A percentile compares a stretch with the other conserved stretches of the same genome.
These are phyloP conservation scores for Alternaria metachromatica DNA, from an alignment of 2,329 filamentous ascomycete species.

Conservation along the genomic window DNA sequence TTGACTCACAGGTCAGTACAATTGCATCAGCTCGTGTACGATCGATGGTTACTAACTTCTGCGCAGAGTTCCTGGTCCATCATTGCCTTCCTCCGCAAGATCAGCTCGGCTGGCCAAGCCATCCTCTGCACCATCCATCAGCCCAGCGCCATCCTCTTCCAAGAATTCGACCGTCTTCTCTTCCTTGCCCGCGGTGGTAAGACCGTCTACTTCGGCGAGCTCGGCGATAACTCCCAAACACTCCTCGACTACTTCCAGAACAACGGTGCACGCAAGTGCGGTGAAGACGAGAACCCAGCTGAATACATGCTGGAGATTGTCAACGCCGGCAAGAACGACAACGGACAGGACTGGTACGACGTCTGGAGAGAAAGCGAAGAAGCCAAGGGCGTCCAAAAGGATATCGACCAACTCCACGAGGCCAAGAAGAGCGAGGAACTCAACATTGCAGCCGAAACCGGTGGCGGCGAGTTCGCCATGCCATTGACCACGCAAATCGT, in stretches of 20 bases:
- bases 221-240: conserved; percentile 51
- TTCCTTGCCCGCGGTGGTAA: conserved; percentile 54
- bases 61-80: conserved; percentile 66
- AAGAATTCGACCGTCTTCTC: conserved; percentile 54
- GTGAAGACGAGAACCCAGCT: conserved; percentile 71
- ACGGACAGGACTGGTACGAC: conserved; percentile 49
- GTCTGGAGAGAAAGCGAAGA: conserved; percentile 46
- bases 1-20: conserved; percentile 59
- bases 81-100: conserved; percentile 66
- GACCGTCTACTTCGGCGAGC: conserved; percentile 57
- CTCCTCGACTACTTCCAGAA: conserved; percentile 63
- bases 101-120: conserved; percentile 58
- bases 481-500: conserved; percentile 44
- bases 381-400: conserved; percentile 36
- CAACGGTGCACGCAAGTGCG: conserved; percentile 67
- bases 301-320: conserved; percentile 73
- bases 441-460: conserved; percentile 40
- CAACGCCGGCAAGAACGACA: conserved; percentile 40
- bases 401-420: conserved; percentile 51
- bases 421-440: conserved; percentile 38
- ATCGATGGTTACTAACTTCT: conserved; percentile 9
- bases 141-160: conserved; percentile 54
- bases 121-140: conserved; percentile 58
- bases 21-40: background rate
- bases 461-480: conserved; percentile 54